Conservation (phyloP, 2,329 filamentous ascomycete species). For the Pyricularia grisea region DNA sequence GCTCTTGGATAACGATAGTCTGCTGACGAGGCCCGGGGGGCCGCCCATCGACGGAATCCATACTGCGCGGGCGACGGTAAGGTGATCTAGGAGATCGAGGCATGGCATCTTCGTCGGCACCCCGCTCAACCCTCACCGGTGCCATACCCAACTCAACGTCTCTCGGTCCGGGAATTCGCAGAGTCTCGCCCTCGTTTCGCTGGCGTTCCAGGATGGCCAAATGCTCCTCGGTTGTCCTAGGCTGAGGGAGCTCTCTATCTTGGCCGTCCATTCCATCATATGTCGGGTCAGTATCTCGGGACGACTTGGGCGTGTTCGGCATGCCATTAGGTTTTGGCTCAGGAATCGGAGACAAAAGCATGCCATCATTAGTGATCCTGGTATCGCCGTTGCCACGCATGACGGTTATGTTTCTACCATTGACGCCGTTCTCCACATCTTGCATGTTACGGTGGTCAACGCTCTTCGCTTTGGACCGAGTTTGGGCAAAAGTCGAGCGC, state of each 20-base stretch:
- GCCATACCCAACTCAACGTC: slow-evolving; percentile 78
- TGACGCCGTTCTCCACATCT: slow-evolving; percentile 53
- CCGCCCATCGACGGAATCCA: slow-evolving; percentile 22
- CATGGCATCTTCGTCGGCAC: slow-evolving; percentile 23
- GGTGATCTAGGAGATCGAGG: not conserved
- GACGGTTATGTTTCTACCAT: slow-evolving; percentile 56
- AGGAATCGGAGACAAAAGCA: slow-evolving; percentile 30
- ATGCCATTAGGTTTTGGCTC: slow-evolving; percentile 14
- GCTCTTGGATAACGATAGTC: slow-evolving; percentile 61
- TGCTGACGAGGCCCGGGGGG: slow-evolving; percentile 21
- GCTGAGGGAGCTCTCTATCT: slow-evolving; percentile 37
- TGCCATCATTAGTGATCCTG: slow-evolving; percentile 53
- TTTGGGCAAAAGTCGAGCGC: slow-evolving; percentile 54
- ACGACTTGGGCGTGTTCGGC: slow-evolving; percentile 4
- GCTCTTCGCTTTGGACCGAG: slow-evolving; percentile 40
- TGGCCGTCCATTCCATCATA: slow-evolving; percentile 1
- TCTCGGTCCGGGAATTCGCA: slow-evolving; percentile 84
- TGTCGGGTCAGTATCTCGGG: slow-evolving; percentile 12
- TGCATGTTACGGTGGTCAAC: slow-evolving; percentile 25
- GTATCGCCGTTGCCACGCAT: slow-evolving; percentile 47
- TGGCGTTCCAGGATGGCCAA: slow-evolving; percentile 85
- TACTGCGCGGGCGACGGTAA: slow-evolving; percentile 5
- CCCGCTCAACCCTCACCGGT: slow-evolving; percentile 43
- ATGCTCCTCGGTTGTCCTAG: slow-evolving; percentile 61
- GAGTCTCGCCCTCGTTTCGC: slow-evolving; percentile 60